These are phyloP conservation scores for Coemansia sp. DNA, from an alignment of 192 early-diverging fungal species.

Conservation along the genomic window DNA sequence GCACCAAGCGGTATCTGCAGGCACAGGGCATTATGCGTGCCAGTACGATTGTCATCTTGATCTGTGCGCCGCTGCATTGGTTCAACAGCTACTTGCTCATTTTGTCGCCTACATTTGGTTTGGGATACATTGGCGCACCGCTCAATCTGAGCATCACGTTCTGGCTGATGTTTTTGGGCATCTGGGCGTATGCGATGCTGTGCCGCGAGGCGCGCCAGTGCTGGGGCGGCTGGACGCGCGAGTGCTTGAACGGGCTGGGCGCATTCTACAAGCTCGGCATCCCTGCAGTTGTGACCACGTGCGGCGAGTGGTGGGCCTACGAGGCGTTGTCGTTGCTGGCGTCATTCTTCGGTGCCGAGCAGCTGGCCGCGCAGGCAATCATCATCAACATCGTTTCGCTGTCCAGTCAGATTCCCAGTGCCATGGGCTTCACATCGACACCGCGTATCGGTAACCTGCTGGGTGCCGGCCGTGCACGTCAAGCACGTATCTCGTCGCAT, in stretches of 20 bases:
- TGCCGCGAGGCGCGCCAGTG: slow-evolving; percentile 60
- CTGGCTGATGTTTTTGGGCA: slow-evolving; percentile 68
- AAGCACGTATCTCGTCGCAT: slow-evolving; percentile 57
- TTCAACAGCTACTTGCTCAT: slow-evolving; percentile 80
- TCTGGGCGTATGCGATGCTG: slow-evolving; percentile 62
- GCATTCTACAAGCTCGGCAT: slow-evolving; percentile 69
- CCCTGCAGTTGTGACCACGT: slow-evolving; percentile 78
- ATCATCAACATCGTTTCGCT: slow-evolving; percentile 70
- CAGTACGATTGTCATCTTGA: slow-evolving; percentile 65
- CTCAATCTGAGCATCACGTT: slow-evolving; percentile 72
- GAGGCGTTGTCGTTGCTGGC: slow-evolving; percentile 69
- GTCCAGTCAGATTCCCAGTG: slow-evolving; percentile 69
- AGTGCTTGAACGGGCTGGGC: slow-evolving; percentile 61
- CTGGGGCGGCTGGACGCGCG: slow-evolving; percentile 84
- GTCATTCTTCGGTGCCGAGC: slow-evolving; percentile 71
- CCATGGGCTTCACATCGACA: slow-evolving; percentile 71
- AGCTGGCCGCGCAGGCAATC: slow-evolving; percentile 79
- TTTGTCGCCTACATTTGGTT: slow-evolving; percentile 58
- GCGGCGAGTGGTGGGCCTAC: slow-evolving; percentile 81
- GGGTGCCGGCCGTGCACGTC: slow-evolving; percentile 57
- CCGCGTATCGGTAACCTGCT: slow-evolving; percentile 78
- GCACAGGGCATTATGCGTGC: slow-evolving; percentile 85
- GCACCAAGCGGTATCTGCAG: slow-evolving; percentile 79
- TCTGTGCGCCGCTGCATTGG: slow-evolving; percentile 72
- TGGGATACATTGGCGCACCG: slow-evolving; percentile 84